Conservation (phyloP, 1,139 yeast genomes). For the Yamadazyma epiphylla region DNA sequence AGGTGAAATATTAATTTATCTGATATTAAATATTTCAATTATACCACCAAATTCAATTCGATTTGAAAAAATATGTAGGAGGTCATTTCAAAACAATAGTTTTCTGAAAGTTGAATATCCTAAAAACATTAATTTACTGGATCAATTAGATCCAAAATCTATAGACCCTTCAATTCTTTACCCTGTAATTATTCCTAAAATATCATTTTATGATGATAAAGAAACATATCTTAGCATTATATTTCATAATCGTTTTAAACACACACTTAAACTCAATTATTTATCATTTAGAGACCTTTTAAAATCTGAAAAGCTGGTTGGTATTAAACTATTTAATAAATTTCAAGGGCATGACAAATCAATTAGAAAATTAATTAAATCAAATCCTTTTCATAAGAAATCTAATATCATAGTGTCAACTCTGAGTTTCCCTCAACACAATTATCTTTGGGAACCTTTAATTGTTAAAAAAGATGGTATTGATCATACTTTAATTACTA, state of each 20-base stretch:
- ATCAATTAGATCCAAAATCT: slow-evolving; percentile 1
- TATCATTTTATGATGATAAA: slow-evolving; percentile 14
- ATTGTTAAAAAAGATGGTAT: slow-evolving; percentile 17
- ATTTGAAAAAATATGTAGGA: slow-evolving; percentile 17
- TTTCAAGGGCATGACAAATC: slow-evolving; percentile 87
- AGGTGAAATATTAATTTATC: slow-evolving; percentile 45
- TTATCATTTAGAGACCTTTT: slow-evolving; percentile 13
- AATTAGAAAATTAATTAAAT: slow-evolving; percentile 60
- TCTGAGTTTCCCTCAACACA: slow-evolving; percentile 47
- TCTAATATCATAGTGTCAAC: slow-evolving; percentile 33
- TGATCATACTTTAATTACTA: slow-evolving; percentile 28
- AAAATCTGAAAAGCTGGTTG: slow-evolving; percentile 9
- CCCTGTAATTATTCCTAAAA: slow-evolving; percentile 24
- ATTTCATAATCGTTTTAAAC: slow-evolving; percentile 37
- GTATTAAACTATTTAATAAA: slow-evolving; percentile 34
- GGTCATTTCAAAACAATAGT: slow-evolving; percentile 6
- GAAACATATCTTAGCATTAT: slow-evolving; percentile 16
- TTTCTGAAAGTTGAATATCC: slow-evolving; percentile 9
- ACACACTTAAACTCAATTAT: slow-evolving; percentile 27
- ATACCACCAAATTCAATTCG: slow-evolving; percentile 42
- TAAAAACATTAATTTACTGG: too few relatives aligned
- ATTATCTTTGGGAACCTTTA: slow-evolving; percentile 62
- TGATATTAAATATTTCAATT: slow-evolving; percentile 49
- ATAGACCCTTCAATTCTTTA: slow-evolving; percentile 12
- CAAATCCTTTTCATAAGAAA: slow-evolving; percentile 30